These are phyloP conservation scores for Pseudocercospora cruenta DNA, from an alignment of 2,329 filamentous ascomycete species.

Conservation along the genomic window DNA sequence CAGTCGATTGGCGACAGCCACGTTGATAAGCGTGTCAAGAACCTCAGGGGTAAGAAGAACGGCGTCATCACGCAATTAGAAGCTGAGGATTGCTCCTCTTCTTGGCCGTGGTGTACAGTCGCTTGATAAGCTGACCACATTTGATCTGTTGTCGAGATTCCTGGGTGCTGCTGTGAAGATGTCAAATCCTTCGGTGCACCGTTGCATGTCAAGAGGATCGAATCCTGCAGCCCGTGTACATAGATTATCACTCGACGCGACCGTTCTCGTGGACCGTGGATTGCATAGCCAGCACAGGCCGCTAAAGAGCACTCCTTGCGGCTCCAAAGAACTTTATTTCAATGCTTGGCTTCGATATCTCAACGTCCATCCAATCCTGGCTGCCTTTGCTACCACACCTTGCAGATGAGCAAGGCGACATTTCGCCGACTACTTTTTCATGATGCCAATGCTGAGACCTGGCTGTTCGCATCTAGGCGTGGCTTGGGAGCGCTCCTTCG, in stretches of 20 bases:
- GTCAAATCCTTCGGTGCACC: background rate
- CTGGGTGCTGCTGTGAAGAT: background rate
- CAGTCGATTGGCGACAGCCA: background rate
- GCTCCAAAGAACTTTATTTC: background rate
- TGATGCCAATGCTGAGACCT: background rate
- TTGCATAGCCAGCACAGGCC: too few species aligned
- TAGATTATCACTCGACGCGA: background rate
- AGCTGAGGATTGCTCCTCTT: background rate
- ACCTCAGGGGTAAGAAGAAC: background rate
- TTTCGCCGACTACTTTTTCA: background rate
- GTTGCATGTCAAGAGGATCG: background rate
- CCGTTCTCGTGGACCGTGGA: background rate
- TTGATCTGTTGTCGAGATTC: background rate
- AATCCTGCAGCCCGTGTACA: background rate
- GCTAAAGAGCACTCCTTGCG: background rate
- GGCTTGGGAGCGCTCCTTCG: background rate
- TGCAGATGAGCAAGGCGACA: background rate
- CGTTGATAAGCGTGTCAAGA: background rate
- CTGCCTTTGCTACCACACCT: background rate
- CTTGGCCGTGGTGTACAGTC: background rate
- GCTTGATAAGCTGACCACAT: background rate
- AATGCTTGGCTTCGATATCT: background rate
- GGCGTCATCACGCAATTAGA: background rate
- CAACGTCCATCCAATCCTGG: background rate
- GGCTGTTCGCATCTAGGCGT: background rate